Conservation (phyloP, 176 grass and related monocot species). For the Cenchrus americanus region DNA sequence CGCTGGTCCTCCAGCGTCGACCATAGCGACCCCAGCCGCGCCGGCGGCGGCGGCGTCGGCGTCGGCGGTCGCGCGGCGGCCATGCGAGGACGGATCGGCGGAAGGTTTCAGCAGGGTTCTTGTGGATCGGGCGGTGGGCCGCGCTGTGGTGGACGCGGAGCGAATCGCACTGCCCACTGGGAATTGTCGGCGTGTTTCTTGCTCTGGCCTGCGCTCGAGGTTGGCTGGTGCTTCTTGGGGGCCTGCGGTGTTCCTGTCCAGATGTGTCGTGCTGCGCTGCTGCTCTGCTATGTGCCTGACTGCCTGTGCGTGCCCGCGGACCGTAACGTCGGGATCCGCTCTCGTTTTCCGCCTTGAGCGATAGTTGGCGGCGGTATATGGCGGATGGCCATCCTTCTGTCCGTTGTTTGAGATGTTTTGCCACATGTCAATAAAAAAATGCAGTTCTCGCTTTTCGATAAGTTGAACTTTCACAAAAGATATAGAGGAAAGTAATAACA, state of each 20-base stretch:
- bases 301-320: neutral
- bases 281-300: neutral
- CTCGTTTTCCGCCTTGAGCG: too few relatives aligned
- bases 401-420: too few relatives aligned
- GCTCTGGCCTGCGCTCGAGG: neutral
- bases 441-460: too few relatives aligned
- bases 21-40: constrained; percentile 50
- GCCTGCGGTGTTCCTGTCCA: neutral
- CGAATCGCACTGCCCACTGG: neutral
- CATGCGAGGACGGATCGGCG: neutral
- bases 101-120: neutral
- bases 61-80: neutral
- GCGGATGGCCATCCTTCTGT: too few relatives aligned
- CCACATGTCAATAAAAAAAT: too few relatives aligned
- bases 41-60: neutral
- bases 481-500: too few relatives aligned
- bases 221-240: neutral
- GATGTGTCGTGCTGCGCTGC: neutral
- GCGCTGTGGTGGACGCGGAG: too few relatives aligned
- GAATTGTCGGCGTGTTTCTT: neutral
- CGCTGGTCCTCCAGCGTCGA: constrained; percentile 62
- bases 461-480: too few relatives aligned
- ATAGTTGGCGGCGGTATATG: too few relatives aligned
- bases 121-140: neutral
- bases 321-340: too few relatives aligned